These are phyloP conservation scores for Tolypocladium inflatum DNA, from an alignment of 2,329 filamentous ascomycete species.

Conservation along the genomic window DNA sequence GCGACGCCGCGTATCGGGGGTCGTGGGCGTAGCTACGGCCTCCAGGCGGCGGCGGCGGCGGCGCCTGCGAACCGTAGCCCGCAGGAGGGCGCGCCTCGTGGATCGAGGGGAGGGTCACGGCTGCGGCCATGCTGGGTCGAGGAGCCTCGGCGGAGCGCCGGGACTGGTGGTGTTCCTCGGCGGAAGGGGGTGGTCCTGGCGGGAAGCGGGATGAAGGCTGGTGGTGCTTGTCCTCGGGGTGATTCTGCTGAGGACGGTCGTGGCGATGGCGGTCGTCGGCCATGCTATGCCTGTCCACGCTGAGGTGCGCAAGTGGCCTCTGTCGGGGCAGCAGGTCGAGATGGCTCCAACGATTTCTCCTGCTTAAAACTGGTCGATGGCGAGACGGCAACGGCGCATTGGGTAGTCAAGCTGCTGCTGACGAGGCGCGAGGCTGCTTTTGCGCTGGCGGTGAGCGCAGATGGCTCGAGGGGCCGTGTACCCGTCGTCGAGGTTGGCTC, in stretches of 20 bases:
- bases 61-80: slow-evolving; percentile 17
- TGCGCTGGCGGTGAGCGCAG: not conserved
- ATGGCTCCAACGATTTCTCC: slow-evolving; percentile 2
- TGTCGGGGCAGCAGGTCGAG: slow-evolving; percentile 11
- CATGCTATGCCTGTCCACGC: slow-evolving; percentile 21
- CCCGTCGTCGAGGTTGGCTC: not conserved
- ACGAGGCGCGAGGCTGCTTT: not conserved
- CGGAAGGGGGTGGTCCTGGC: not conserved
- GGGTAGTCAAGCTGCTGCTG: not conserved
- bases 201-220: slow-evolving; percentile 2
- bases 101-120: slow-evolving; percentile 40
- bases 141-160: slow-evolving; percentile 10
- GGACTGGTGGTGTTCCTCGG: not conserved
- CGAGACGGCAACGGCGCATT: slow-evolving; percentile 8
- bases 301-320: slow-evolving; percentile 13
- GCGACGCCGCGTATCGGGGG: slow-evolving; percentile 29
- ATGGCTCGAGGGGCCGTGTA: not conserved
- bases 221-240: slow-evolving; percentile 22
- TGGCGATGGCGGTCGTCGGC: slow-evolving; percentile 28
- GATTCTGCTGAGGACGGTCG: slow-evolving; percentile 24
- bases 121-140: slow-evolving; percentile 29
- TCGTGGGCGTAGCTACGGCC: slow-evolving; percentile 23
- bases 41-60: slow-evolving; percentile 6
- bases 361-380: slow-evolving; percentile 2
- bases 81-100: slow-evolving; percentile 30